Conservation (phyloP, 805 yeast species). For the Candida piceae region DNA sequence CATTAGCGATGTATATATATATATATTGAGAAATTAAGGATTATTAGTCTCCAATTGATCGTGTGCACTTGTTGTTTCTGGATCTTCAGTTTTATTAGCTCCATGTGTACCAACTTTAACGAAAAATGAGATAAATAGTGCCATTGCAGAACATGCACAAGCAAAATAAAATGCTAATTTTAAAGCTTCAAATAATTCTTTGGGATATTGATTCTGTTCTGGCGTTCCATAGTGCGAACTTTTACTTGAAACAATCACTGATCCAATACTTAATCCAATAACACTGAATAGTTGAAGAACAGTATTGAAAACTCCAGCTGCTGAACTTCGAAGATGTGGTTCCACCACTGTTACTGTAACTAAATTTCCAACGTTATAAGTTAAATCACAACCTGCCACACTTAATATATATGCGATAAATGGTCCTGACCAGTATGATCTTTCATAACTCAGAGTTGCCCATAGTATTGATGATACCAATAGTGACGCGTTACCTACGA, state of each 20-base stretch:
- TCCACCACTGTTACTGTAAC: slow-evolving; percentile 33
- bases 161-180: slow-evolving; percentile 33
- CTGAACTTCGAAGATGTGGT: slow-evolving; percentile 31
- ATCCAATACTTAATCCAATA: slow-evolving; percentile 33
- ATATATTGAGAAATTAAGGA: no score
- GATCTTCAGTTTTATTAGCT: slow-evolving; percentile 36
- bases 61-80: slow-evolving; percentile 39
- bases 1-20: no score
- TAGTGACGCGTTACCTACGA: slow-evolving; percentile 26
- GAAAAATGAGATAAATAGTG: background rate
- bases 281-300: slow-evolving; percentile 31
- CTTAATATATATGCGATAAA: slow-evolving; percentile 31
- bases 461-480: slow-evolving; percentile 30
- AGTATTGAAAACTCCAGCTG: slow-evolving; percentile 38
- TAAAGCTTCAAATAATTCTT: slow-evolving; percentile 23
- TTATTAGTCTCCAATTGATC: no score
- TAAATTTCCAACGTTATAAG: slow-evolving; percentile 36
- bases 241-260: slow-evolving; percentile 29
- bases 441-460: slow-evolving; percentile 29
- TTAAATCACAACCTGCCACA: slow-evolving; percentile 38
- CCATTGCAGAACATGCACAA: slow-evolving; percentile 18
- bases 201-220: slow-evolving; percentile 10
- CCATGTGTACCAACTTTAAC: slow-evolving; percentile 27
- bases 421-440: slow-evolving; percentile 37
- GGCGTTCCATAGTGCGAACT: slow-evolving; percentile 24